Evolutionary conservation across 345 rosid species (phyloP), one percentile per base, ranked within the genome.

Genomic region (Gossypioides kirkii): DNA sequence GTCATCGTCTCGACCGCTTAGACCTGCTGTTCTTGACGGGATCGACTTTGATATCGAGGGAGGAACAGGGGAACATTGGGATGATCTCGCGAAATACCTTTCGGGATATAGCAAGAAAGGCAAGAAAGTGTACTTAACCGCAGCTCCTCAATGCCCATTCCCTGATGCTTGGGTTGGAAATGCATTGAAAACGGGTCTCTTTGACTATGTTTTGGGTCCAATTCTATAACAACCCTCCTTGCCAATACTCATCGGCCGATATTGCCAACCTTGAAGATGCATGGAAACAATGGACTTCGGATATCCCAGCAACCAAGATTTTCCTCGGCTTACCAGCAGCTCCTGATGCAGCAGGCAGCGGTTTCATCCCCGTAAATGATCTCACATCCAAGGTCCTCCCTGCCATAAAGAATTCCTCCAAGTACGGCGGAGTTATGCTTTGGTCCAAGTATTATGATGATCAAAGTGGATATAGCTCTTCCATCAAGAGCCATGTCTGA

Each of bases 131-230:
- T 55, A 55, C 60, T 55, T 55, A 55, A 55, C 60, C 1, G 60
- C 60, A 55, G 60, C 60, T 55, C 60, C 60, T 20, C 60, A 55
- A 55, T 22, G 60, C 14, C 60, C 60, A 55, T 55, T 55, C 60
- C 60, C 60, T 3, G 60, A 55, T 55, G 60, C 60, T 22, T 55
- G 2, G 60, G 60, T 55, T 20, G 60, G 60, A 20, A 55, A 55
- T 55, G 60, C 60, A 55, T 25, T 55, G 26, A 55, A 55, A 20
- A 55, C 60, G 5, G 60, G 60, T 10, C 28, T 55, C 14, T 55
- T 55, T 55, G 28, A 55, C 20, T 55, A 22, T 55, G 60, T 20
- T 20, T 55, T 55, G 60, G 60, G 60, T 55, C 60, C 60, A 55
- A 10, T 55, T 55, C 28, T 20, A 55, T 10, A 55, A 55, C 28